phyloP scores from a whole-genome alignment of 164 flowering plant genomes.

The Kalanchoe fedtschenkoi region DNA sequence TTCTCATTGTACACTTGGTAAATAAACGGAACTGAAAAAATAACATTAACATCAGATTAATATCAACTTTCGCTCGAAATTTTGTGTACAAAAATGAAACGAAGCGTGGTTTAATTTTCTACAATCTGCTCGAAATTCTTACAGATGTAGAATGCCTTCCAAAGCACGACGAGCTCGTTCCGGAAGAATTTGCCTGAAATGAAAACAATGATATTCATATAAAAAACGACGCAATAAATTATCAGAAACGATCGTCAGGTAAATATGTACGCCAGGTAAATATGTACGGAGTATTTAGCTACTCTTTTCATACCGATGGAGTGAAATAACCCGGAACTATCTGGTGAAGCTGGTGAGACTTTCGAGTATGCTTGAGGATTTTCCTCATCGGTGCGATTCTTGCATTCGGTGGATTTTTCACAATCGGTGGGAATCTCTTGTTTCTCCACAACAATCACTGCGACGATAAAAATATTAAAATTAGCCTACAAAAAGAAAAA shows the following conservation, averaged over 20 bases:
- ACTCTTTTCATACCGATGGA: not conserved
- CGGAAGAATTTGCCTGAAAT: slow-evolving; percentile 1
- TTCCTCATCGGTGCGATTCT: not conserved
- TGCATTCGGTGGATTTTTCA: no score
- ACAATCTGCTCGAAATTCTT: not conserved
- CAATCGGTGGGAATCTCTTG: not conserved
- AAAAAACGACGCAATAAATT: not conserved
- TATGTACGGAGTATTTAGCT: not conserved
- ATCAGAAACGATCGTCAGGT: not conserved
- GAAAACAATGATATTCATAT: not conserved
- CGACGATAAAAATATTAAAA: not conserved
- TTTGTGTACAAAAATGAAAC: no score
- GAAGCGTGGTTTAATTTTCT: no score
- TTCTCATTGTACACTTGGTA: not conserved
- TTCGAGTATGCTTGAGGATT: not conserved
- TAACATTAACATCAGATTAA: not conserved
- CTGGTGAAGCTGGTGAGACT: not conserved
- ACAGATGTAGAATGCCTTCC: not conserved
- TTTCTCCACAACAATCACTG: slow-evolving; percentile 4
- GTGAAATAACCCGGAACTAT: not conserved
- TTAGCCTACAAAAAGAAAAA: no score
- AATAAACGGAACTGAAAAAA: not conserved
- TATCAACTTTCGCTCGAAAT: not conserved
- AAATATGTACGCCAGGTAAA: not conserved
- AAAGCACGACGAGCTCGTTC: not conserved